These are phyloP conservation scores for Globisporangium takayamanum DNA, from an alignment of 352 stramenopile species.

Conservation along the genomic window DNA sequence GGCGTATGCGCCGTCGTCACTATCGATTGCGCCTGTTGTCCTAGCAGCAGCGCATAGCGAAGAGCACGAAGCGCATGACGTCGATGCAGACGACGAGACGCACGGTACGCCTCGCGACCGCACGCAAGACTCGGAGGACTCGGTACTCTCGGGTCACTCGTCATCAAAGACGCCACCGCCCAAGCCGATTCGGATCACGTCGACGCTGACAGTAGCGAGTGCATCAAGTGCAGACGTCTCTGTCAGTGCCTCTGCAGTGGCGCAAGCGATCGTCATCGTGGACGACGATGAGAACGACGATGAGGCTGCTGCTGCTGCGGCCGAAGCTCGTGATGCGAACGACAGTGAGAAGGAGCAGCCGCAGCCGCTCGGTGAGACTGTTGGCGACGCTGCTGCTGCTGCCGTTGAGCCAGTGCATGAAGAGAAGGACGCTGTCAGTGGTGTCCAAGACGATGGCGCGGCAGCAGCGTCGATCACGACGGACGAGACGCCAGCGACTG, in stretches of 20 bases:
- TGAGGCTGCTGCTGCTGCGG: not conserved
- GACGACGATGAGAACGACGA: not conserved
- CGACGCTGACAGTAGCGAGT: not conserved
- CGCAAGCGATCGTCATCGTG: not conserved
- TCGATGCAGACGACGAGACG: not conserved
- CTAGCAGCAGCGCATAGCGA: too few species aligned
- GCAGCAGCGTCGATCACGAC: too few species aligned
- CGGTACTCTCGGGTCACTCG: conserved; percentile 13
- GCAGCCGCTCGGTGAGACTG: not conserved
- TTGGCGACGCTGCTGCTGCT: not conserved
- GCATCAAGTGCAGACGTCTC: not conserved
- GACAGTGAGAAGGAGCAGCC: not conserved
- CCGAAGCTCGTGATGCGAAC: not conserved
- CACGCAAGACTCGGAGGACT: conserved; percentile 17
- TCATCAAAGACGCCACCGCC: conserved; percentile 22
- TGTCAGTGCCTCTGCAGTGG: not conserved
- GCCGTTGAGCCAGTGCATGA: not conserved
- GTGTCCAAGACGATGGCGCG: too few species aligned
- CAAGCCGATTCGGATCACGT: not conserved
- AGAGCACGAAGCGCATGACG: not conserved
- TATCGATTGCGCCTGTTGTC: too few species aligned
- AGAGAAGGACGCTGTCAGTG: not conserved
- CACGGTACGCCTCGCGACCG: conserved; percentile 5
- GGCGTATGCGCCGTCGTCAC: too few species aligned
- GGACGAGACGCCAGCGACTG: too few species aligned